Evolutionary conservation across 2,329 filamentous ascomycete species (phyloP).

Genomic region (Fusarium robinianum): DNA sequence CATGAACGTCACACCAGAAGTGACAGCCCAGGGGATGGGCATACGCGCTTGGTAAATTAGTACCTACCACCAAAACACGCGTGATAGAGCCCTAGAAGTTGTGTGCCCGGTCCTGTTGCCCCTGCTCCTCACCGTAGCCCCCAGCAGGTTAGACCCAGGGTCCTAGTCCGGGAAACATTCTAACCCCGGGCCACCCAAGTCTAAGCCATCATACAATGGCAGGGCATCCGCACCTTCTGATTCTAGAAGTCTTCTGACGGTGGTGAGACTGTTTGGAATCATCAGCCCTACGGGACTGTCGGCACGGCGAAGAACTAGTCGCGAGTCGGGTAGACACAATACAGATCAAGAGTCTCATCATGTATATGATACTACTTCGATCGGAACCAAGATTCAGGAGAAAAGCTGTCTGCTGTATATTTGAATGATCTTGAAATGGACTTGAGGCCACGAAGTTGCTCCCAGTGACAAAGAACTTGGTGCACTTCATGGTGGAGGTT

Average conservation of each 20-base stretch:
- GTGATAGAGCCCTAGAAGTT: neutral
- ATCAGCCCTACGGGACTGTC: neutral
- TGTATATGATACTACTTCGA: too few species aligned
- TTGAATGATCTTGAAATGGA: neutral
- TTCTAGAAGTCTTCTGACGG: constrained; percentile 4
- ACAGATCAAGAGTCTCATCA: constrained; percentile 2
- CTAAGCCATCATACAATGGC: constrained; percentile 1
- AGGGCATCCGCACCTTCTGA: neutral
- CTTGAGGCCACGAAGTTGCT: constrained; percentile 2
- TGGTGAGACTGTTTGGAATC: constrained; percentile 4
- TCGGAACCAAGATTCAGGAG: constrained; percentile 9
- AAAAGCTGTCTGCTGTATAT: neutral
- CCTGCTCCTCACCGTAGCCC: neutral
- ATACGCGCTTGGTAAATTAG: constrained; percentile 8
- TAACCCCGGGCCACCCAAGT: neutral
- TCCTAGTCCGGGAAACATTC: constrained; percentile 2
- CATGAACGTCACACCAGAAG: constrained; percentile 12
- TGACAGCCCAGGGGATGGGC: neutral
- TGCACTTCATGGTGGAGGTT: neutral
- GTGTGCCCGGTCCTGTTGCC: neutral
- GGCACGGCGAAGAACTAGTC: neutral
- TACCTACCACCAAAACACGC: neutral
- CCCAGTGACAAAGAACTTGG: neutral
- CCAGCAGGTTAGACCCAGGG: neutral
- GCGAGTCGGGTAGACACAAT: constrained; percentile 1